Evolutionary conservation across 345 rosid species (phyloP).

Genomic region (Syzygium grande): DNA sequence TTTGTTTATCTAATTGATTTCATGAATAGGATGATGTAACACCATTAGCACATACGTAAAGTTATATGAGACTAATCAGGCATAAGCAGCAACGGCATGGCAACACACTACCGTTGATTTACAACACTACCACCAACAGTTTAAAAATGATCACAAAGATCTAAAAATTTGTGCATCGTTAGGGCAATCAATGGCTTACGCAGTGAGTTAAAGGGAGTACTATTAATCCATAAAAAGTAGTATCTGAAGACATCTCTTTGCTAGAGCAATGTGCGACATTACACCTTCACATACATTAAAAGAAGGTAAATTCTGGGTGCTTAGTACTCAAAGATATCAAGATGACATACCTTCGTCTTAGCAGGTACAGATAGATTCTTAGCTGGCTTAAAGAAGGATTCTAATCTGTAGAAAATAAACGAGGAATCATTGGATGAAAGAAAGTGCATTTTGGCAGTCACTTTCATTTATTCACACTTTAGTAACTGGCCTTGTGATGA

Average conservation of each 20-base stretch:
- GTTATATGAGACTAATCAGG: no score
- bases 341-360: slow-evolving; percentile 63
- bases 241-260: not conserved
- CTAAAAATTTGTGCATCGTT: not conserved
- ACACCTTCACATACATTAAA: not conserved
- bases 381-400: slow-evolving; percentile 75
- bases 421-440: not conserved
- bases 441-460: not conserved
- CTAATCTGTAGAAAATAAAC: slow-evolving; percentile 34
- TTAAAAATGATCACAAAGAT: no score
- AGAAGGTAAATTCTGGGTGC: not conserved
- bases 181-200: not conserved
- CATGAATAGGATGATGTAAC: not conserved
- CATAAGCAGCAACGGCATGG: no score
- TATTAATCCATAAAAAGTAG: not conserved
- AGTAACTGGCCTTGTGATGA: slow-evolving; percentile 69
- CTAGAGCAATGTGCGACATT: not conserved
- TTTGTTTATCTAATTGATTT: no score
- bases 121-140: no score
- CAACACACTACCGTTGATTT: no score
- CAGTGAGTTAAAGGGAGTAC: not conserved
- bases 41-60: not conserved
- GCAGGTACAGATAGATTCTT: slow-evolving; percentile 38
- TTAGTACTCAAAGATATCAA: not conserved
- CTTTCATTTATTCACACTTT: not conserved